phyloP scores from a whole-genome alignment of 2,329 filamentous ascomycete genomes.

The Neonectria neomacrospora region DNA sequence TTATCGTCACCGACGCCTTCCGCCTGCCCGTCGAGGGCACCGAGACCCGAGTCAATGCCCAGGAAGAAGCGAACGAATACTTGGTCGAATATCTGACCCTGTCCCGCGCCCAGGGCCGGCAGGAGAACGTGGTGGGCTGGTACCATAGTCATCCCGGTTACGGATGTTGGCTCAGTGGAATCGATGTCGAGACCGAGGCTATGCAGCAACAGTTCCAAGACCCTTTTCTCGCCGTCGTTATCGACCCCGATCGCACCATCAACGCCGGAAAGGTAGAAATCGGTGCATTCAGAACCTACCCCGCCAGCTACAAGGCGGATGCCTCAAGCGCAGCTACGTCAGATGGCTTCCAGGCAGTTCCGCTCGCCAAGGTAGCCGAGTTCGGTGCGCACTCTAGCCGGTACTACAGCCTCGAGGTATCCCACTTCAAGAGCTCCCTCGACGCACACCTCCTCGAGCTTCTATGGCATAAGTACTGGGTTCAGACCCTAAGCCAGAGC shows the following conservation, averaged over 20 bases:
- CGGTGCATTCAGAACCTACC: constrained; percentile 93
- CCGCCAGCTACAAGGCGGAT: constrained; percentile 73
- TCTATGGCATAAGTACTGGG: constrained; percentile 99
- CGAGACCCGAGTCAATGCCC: constrained; percentile 97
- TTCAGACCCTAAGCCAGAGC: constrained; percentile 91
- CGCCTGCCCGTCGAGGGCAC: constrained; percentile 95
- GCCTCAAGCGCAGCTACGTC: constrained; percentile 36
- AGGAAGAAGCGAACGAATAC: constrained; percentile 96
- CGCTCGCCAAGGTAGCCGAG: constrained; percentile 92
- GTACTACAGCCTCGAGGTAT: constrained; percentile 92
- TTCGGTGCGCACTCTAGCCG: constrained; percentile 92
- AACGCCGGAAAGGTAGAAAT: constrained; percentile 97
- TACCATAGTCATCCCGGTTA: constrained; percentile 98
- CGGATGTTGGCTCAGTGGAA: constrained; percentile 96
- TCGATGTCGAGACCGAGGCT: constrained; percentile 90
- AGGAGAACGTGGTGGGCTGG: constrained; percentile 97
- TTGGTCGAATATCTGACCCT: constrained; percentile 86
- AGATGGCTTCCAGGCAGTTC: constrained; percentile 80
- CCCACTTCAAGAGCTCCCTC: constrained; percentile 93
- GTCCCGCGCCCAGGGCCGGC: constrained; percentile 78
- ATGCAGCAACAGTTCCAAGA: constrained; percentile 88
- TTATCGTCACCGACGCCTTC: constrained; percentile 95
- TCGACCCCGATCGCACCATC: constrained; percentile 95
- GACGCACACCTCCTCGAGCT: constrained; percentile 87
- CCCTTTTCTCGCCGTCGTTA: constrained; percentile 94